Evolutionary conservation across 1,284 basidiomycete species (phyloP).

Genomic region (Ganoderma sinense): DNA sequence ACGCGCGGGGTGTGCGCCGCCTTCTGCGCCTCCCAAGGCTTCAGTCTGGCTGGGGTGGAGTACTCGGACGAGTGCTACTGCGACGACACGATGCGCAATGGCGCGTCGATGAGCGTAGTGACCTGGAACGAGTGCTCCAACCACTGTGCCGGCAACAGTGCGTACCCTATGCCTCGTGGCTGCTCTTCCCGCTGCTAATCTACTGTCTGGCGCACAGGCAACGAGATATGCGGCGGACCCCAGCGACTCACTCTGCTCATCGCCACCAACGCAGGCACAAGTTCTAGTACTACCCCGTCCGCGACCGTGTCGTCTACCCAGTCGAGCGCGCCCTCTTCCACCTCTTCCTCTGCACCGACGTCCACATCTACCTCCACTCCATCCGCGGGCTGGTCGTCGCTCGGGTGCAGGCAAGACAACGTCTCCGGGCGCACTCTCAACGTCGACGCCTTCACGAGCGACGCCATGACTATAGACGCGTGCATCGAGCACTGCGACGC

Average conservation of each 20-base stretch:
- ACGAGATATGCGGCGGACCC: conserved; percentile 38
- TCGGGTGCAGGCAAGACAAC: conserved; percentile 13
- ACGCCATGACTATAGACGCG: conserved; percentile 29
- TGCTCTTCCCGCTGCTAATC: not conserved
- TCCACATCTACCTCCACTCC: too few species aligned
- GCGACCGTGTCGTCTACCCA: too few species aligned
- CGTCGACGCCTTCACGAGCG: conserved; percentile 32
- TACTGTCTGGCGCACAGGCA: conserved; percentile 1
- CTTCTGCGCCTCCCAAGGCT: conserved; percentile 28
- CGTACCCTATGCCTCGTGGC: not conserved
- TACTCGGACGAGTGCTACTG: conserved; percentile 39
- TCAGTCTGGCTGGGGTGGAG: conserved; percentile 36
- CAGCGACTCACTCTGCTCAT: conserved; percentile 31
- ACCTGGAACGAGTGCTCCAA: conserved; percentile 21
- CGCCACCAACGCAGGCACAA: not conserved
- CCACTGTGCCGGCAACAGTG: conserved; percentile 25
- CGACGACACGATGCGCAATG: conserved; percentile 24
- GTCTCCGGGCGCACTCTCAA: conserved; percentile 32
- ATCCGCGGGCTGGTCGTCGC: conserved; percentile 24
- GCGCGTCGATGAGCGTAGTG: conserved; percentile 16
- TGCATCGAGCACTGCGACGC: conserved; percentile 33
- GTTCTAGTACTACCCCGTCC: too few species aligned
- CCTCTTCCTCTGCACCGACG: too few species aligned
- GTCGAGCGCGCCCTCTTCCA: too few species aligned
- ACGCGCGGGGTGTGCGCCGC: conserved; percentile 21